Conservation (phyloP, 2,329 filamentous ascomycete genomes). For the Stachybotrys chartarum region DNA sequence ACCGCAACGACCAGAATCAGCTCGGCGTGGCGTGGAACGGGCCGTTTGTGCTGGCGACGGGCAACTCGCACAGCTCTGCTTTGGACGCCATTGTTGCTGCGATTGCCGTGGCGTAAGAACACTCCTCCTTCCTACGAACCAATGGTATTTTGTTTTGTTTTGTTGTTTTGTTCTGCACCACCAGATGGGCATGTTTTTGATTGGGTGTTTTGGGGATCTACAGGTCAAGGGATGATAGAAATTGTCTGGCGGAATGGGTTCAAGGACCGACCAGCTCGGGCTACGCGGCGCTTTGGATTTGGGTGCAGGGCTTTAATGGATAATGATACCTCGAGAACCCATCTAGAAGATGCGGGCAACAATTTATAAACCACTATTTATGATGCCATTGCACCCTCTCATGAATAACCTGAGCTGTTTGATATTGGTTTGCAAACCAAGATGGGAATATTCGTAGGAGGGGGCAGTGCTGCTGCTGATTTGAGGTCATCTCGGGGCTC, state of each 20-base stretch:
- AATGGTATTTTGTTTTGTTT: too few species aligned
- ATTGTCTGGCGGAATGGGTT: neutral
- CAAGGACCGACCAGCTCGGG: neutral
- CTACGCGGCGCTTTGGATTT: neutral
- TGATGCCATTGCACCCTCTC: too few species aligned
- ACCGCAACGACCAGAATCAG: constrained; percentile 41
- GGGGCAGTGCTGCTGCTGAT: too few species aligned
- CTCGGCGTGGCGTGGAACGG: constrained; percentile 62
- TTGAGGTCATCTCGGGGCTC: too few species aligned
- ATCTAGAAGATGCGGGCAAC: neutral
- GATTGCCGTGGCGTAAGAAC: constrained; percentile 25
- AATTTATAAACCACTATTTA: too few species aligned
- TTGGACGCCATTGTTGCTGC: constrained; percentile 63
- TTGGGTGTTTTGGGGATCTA: too few species aligned
- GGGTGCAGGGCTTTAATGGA: neutral
- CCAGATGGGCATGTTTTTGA: too few species aligned
- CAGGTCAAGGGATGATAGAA: neutral
- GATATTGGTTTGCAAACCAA: too few species aligned
- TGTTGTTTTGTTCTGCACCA: too few species aligned
- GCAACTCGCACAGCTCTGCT: constrained; percentile 56
- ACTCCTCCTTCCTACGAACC: too few species aligned
- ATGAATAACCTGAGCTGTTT: too few species aligned
- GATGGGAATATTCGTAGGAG: too few species aligned
- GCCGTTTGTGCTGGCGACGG: constrained; percentile 43
- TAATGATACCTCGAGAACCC: neutral